Percentiles rank a stretch among this genome's conserved stretches.
phyloP scores from a whole-genome alignment of 75 land plant genomes.

The Cryptomeria japonica region DNA sequence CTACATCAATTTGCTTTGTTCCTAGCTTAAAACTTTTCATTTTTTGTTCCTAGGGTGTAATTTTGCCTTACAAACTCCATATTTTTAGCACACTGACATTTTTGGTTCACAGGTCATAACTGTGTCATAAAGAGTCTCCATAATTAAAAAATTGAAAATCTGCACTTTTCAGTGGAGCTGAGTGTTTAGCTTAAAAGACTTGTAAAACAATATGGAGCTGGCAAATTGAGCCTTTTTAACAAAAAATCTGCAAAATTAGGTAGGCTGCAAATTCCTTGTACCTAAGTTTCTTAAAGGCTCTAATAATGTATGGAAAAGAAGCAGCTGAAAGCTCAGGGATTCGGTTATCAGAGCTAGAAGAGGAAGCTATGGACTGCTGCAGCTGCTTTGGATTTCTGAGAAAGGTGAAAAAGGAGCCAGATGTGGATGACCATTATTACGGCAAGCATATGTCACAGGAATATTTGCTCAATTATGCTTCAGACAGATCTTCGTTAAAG shows the following conservation, averaged over 20 bases:
- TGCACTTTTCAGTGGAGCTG: not conserved
- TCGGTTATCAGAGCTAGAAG: not conserved
- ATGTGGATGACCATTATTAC: not conserved
- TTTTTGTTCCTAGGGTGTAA: too few relatives aligned
- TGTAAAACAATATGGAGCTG: not conserved
- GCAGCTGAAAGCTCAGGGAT: not conserved
- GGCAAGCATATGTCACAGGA: slow-evolving; percentile 24
- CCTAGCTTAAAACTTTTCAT: too few relatives aligned
- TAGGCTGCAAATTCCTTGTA: not conserved
- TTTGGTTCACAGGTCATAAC: not conserved
- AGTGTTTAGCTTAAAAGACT: not conserved
- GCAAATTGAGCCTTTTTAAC: not conserved
- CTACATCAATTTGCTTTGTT: too few relatives aligned
- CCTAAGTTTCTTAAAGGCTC: not conserved
- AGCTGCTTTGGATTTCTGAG: slow-evolving; percentile 55
- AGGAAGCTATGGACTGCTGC: slow-evolving; percentile 45
- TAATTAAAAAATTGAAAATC: not conserved
- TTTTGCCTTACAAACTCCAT: too few relatives aligned
- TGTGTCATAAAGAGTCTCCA: not conserved
- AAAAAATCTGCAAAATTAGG: not conserved
- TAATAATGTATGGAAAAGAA: not conserved
- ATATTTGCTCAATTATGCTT: slow-evolving; percentile 22
- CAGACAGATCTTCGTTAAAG: not conserved
- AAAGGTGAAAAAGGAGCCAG: slow-evolving; percentile 22
- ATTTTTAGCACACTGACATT: too few relatives aligned